These are phyloP conservation scores for Prunus mira DNA, from an alignment of 306 rosid genomes.

Conservation along the genomic window DNA sequence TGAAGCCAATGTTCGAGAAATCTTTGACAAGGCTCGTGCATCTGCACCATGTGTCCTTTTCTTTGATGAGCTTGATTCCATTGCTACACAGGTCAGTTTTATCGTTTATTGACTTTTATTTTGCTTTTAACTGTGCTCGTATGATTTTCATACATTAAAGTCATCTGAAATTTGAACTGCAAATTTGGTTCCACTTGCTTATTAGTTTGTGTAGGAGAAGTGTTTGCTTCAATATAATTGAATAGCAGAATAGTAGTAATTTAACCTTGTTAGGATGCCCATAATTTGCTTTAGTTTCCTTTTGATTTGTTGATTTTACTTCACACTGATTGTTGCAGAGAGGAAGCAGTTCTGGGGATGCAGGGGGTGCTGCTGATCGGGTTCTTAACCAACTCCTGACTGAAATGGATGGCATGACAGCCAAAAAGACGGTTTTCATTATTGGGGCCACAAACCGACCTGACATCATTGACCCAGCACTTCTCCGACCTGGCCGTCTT, in stretches of 20 bases:
- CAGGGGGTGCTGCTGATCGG: constrained; percentile 56
- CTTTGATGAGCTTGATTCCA: constrained; percentile 62
- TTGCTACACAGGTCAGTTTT: constrained; percentile 48
- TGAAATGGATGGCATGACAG: constrained; percentile 62
- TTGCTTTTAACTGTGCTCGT: not conserved
- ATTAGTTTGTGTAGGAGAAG: not conserved
- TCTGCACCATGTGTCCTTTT: constrained; percentile 62
- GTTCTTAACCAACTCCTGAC: constrained; percentile 57
- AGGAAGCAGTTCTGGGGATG: constrained; percentile 51
- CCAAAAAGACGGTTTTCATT: constrained; percentile 53
- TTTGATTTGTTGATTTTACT: not conserved
- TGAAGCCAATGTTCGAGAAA: constrained; percentile 62
- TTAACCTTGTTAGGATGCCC: not conserved
- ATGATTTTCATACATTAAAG: not conserved
- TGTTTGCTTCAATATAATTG: not conserved
- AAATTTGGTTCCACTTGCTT: not conserved
- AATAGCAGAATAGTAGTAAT: not conserved
- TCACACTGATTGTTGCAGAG: constrained; percentile 26
- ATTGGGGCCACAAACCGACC: constrained; percentile 62
- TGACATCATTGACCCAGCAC: constrained; percentile 59
- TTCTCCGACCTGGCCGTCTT: constrained; percentile 56
- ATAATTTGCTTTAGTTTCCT: not conserved
- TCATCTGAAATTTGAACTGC: not conserved
- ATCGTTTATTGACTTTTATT: not conserved
- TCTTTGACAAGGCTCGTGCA: constrained; percentile 55